Evolutionary conservation across 371 early-diverging fungal species (phyloP).

Genomic region (Apophysomyces trapeziformis): DNA sequence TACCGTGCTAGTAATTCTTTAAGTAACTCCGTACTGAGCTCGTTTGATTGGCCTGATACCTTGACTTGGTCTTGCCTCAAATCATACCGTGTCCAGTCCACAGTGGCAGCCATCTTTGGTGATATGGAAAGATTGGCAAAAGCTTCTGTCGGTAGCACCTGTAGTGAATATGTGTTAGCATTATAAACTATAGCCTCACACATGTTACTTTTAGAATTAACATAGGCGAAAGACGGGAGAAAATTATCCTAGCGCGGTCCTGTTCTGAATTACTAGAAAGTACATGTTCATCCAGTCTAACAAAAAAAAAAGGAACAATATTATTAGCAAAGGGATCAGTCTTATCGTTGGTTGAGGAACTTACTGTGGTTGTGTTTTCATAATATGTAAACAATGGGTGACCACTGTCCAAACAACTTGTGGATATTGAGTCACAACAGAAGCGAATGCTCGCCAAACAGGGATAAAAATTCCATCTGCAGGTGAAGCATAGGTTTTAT

Average conservation of each 20-base stretch:
- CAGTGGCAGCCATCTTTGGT: background rate
- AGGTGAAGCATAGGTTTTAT: slow-evolving; percentile 13
- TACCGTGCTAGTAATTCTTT: background rate
- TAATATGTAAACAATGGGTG: slow-evolving; percentile 15
- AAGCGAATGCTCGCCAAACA: slow-evolving; percentile 11
- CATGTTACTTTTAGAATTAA: slow-evolving; percentile 4
- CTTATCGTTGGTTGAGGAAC: background rate
- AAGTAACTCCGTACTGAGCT: background rate
- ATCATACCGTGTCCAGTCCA: background rate
- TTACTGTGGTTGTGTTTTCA: slow-evolving; percentile 22
- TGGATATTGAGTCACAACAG: background rate
- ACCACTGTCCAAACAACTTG: slow-evolving; percentile 9
- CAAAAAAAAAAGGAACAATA: background rate
- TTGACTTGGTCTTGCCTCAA: background rate
- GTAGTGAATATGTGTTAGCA: background rate
- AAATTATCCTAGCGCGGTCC: background rate
- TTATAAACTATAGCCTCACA: background rate
- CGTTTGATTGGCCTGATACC: background rate
- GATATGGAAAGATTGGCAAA: background rate
- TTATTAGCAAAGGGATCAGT: background rate
- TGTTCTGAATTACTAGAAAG: background rate
- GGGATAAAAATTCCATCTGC: background rate
- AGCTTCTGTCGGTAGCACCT: slow-evolving; percentile 1
- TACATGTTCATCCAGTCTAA: background rate
- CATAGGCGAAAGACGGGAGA: background rate